Base-by-base conservation (phyloP, 805 yeast species). In the Starmerella vitae region DNA sequence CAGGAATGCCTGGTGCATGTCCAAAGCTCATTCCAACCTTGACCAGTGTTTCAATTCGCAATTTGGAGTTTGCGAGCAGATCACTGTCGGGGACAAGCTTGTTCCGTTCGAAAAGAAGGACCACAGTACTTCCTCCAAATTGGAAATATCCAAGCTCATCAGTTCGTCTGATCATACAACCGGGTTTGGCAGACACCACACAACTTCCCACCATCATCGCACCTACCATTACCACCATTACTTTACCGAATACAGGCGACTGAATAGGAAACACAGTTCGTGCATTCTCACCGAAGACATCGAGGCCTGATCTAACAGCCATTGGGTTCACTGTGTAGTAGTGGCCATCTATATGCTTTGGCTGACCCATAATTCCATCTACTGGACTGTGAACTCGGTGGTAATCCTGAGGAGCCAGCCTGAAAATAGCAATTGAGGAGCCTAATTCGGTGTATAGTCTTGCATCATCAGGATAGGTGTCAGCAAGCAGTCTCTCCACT, bases 201-300 rank as follows among this genome's bases (percentile, higher is more conserved):
- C 78, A 85, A 2, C 94, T 78, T 0, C 97, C 97, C 2, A 88
- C 98, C 96, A 88, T 85, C 97, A 91, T 88, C 0, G 98, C 98
- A 26, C 98, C 98, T 3, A 88, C 83, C 5, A 91, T 75, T 18
- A 84, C 72, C 61, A 82, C 68, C 45, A 80, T 63, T 15, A 88
- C 79, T 0, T 71, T 67, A 0, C 96, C 96, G 56, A 83, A 86
- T n/a, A 70, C 63, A 24, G 68, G 65, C 1, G 94, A 73, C 22
- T 79, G 72, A 17, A 88, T 75, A 0, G 94, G 85, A 2, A 86
- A 66, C 2, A 85, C 62, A 3, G 77, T 76, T 29, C 97, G 67
- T 1, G 82, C 76, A 52, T 88, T 88, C 51, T 86, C 96, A 7
- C 96, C 94, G 60, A 74, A 91, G 1, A 88, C 96, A 57, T 88